Evolutionary conservation across 805 yeast genomes (phyloP), one percentile per base, ranked within the genome.

Genomic region (Naumovozyma baii): DNA sequence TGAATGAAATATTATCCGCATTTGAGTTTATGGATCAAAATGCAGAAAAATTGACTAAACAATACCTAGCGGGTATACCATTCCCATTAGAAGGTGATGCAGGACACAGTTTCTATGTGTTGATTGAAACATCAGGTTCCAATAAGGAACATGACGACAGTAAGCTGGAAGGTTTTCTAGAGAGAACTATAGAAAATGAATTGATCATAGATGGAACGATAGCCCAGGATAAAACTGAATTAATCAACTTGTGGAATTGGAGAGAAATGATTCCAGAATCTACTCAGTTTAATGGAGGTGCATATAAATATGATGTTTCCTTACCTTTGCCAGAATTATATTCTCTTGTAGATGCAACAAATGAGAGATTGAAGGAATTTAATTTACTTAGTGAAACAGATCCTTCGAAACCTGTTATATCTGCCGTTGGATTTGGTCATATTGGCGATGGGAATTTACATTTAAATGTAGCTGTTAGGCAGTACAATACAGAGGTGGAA

Each of bases 381-480:
- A 78, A 73, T 2, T 63, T 90, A 39, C 64, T 79, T 17, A 75
- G 78, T 26, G 15, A 9, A 12, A 29, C 13, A 29, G 81, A 74
- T 32, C 68, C 72, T 3, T 42, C 54, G 25, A 59, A 58, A 36
- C 95, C 96, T 2, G 96, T 84, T 2, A 80, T 85, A 39, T 81
- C 77, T 44, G 94, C 94, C 9, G 79, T 90, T 48, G 98, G 98
- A 0, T 92, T 90, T 55, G 98, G 98, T n/a, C 98, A 92, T 57
- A 74, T 92, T 53, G 98, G 98, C 41, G 98, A 92, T 59, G 97
- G 98, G 39, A 92, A 92, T 64, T 68, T 92, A 54, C 98, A 92
- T 62, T 74, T 92, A 57, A 92, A 92, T 57, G 94, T 92, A 38
- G 81, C 94, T 33, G 95, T 87, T 14, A 76, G 96, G 61, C 73